Conservation (phyloP, 768 basidiomycete genomes). For the Trametes villosa region DNA sequence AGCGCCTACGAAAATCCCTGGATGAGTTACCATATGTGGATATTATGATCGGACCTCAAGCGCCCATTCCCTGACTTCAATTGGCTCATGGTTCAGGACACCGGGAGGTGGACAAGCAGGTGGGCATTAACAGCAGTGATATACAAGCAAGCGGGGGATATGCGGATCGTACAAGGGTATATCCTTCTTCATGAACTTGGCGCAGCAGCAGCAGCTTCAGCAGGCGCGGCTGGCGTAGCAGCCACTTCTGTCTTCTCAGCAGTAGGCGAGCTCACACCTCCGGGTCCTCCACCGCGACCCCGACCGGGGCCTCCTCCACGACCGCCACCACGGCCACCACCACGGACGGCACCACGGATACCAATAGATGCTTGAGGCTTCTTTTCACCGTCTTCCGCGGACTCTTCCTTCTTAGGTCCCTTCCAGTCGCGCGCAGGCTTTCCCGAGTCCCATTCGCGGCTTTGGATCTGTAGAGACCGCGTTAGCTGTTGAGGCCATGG, state of each 20-base stretch:
- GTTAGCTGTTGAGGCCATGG: not conserved
- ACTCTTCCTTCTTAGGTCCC: slow-evolving; percentile 21
- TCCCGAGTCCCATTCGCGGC: slow-evolving; percentile 84
- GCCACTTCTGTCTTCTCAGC: slow-evolving; percentile 14
- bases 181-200: slow-evolving; percentile 17
- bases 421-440: slow-evolving; percentile 46
- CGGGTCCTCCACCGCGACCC: slow-evolving; percentile 25
- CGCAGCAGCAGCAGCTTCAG: not conserved
- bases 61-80: not conserved
- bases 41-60: not conserved
- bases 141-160: slow-evolving; percentile 14
- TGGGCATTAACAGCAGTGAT: slow-evolving; percentile 9
- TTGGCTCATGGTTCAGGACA: not conserved
- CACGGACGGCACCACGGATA: slow-evolving; percentile 33
- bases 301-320: slow-evolving; percentile 28
- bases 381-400: slow-evolving; percentile 18
- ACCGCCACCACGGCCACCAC: slow-evolving; percentile 27
- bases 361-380: slow-evolving; percentile 25
- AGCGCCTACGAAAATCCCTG: slow-evolving; percentile 9
- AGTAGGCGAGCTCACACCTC: slow-evolving; percentile 10
- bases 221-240: not conserved
- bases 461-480: slow-evolving; percentile 45
- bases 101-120: not conserved
- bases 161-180: slow-evolving; percentile 23
- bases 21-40: slow-evolving; percentile 4